These are phyloP conservation scores for Trichosporon inkin DNA, from an alignment of 1,284 basidiomycete species.

Conservation along the genomic window DNA sequence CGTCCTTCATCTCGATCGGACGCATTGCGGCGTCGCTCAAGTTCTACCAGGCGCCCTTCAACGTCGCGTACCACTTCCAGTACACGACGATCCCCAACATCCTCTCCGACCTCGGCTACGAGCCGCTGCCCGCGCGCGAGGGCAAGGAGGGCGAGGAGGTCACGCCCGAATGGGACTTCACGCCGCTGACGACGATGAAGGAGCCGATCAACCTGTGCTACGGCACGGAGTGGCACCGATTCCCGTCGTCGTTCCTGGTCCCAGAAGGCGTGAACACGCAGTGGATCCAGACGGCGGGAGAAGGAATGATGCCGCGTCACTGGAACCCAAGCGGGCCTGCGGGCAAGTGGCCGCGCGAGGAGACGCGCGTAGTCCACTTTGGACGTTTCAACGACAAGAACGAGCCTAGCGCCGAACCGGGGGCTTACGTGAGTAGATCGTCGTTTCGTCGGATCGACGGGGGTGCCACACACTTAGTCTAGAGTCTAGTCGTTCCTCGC, in stretches of 20 bases:
- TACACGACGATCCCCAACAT: slow-evolving; percentile 73
- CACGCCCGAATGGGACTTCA: slow-evolving; percentile 62
- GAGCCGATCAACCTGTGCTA: slow-evolving; percentile 68
- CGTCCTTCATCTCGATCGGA: slow-evolving; percentile 67
- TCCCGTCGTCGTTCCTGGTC: slow-evolving; percentile 83
- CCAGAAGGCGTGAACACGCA: slow-evolving; percentile 75
- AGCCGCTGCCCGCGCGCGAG: slow-evolving; percentile 39
- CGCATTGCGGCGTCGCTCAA: slow-evolving; percentile 75
- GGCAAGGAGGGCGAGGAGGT: slow-evolving; percentile 53
- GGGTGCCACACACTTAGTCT: no score
- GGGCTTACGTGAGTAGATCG: slow-evolving; percentile 72
- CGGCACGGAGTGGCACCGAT: slow-evolving; percentile 94
- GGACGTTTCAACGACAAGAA: slow-evolving; percentile 83
- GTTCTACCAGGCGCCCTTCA: slow-evolving; percentile 88
- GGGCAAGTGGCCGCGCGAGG: slow-evolving; percentile 60
- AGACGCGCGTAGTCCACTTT: slow-evolving; percentile 61
- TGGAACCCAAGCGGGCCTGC: slow-evolving; percentile 33
- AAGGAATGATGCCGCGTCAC: slow-evolving; percentile 74
- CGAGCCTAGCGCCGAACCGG: slow-evolving; percentile 60
- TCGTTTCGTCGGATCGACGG: no score
- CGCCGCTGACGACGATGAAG: slow-evolving; percentile 65
- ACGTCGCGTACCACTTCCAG: slow-evolving; percentile 69
- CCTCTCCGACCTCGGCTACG: slow-evolving; percentile 68
- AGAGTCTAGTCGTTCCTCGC: no score
- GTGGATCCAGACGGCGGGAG: slow-evolving; percentile 85